Evolutionary conservation across 345 rosid genomes (phyloP), one percentile per base, ranked within the genome.

Genomic region (Sapria himalayana): DNA sequence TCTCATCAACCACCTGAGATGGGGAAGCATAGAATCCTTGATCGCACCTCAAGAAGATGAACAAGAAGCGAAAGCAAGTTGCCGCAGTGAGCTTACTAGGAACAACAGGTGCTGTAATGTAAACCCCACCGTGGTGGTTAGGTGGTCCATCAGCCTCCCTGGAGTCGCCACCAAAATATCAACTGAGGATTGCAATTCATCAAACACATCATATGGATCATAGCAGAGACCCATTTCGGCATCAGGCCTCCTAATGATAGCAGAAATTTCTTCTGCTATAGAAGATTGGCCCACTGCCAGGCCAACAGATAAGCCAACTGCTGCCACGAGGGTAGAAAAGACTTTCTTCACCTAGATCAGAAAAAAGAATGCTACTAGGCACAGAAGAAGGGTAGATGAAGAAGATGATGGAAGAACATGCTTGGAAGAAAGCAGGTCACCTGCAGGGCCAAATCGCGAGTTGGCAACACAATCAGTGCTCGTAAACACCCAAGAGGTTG

Each of bases 81-180:
- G n/a, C n/a, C n/a, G n/a, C n/a, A n/a, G n/a, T n/a, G n/a, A n/a
- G 39, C 82, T 60, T 76, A 89, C 95, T 58, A 89, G 93, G 68
- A 72, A 89, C 64, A 78, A 56, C 19, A 89, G 82, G 61, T 89
- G 94, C 69, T 89, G 93, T 23, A 82, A 78, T 0, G 93, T 82
- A 54, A 89, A 89, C 19, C 94, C 95, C 52, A 67, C 66, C 4
- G 98, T 89, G 55, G 60, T 57, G 57, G 69, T 76, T 25, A 82
- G 78, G 60, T 89, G 94, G 34, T 89, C 98, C 93, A 82, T 71
- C n/a, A 89, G 77, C 63, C 98, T 77, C 54, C 98, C 98, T 4
- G 94, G 98, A 37, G 94, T 89, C 34, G 98, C 93, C 46, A 89
- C 81, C 62, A 82, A 59, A 66, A 89, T 76, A 58, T 89, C 98